Evolutionary conservation across 2,329 filamentous ascomycete species (phyloP).

Genomic region (Gliomastix tumulicola): DNA sequence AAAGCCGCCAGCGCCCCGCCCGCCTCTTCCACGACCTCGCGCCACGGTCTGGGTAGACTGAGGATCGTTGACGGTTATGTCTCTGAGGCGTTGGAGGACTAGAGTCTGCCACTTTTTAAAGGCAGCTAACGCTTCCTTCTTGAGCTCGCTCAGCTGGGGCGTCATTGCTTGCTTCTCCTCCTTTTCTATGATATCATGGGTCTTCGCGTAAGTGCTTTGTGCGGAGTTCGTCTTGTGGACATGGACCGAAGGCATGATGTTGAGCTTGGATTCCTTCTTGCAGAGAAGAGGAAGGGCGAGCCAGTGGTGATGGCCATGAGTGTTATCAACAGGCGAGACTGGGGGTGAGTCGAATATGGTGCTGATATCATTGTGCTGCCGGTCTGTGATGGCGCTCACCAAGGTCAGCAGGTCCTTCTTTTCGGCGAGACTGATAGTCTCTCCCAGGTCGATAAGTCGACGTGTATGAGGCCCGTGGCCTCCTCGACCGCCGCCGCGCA

Average conservation of each 20-base stretch:
- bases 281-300: constrained; percentile 23
- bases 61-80: constrained; percentile 50
- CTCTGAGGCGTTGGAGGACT: constrained; percentile 63
- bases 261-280: constrained; percentile 13
- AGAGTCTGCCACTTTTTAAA: constrained; percentile 76
- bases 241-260: constrained; percentile 1
- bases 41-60: constrained; percentile 11
- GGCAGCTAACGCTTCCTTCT: constrained; percentile 59
- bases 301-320: constrained; percentile 24
- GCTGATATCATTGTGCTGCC: constrained; percentile 44
- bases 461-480: constrained; percentile 21
- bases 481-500: constrained; percentile 27
- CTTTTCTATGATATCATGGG: constrained; percentile 19
- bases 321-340: constrained; percentile 18
- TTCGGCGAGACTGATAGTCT: constrained; percentile 38
- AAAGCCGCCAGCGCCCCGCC: constrained; percentile 8
- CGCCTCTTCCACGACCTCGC: constrained; percentile 27
- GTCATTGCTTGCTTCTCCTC: constrained; percentile 26
- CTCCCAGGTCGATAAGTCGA: constrained; percentile 43
- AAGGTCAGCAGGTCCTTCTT: constrained; percentile 45
- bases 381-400: constrained; percentile 43
- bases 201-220: constrained; percentile 13
- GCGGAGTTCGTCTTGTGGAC: too few relatives aligned
- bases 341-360: constrained; percentile 43
- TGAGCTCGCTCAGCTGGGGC: constrained; percentile 54